These are phyloP conservation scores for Hygrophila difformis DNA, from an alignment of 257 asterid genomes.

Conservation along the genomic window DNA sequence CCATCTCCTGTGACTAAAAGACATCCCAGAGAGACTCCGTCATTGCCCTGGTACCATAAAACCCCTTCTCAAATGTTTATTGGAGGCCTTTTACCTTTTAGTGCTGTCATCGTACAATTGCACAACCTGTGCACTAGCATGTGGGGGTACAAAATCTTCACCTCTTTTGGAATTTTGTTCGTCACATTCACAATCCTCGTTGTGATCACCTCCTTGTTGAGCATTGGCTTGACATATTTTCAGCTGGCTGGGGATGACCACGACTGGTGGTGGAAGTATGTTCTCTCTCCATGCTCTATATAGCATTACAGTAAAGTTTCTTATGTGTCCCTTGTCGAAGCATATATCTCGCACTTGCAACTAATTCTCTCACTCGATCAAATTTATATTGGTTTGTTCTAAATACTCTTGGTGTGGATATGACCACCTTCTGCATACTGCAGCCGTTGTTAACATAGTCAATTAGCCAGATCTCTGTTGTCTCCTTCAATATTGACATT, in stretches of 20 bases:
- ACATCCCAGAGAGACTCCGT: slow-evolving; percentile 45
- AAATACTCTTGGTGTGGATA: not conserved
- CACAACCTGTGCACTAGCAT: slow-evolving; percentile 61
- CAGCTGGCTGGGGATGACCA: slow-evolving; percentile 73
- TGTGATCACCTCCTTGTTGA: slow-evolving; percentile 44
- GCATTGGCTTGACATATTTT: slow-evolving; percentile 66
- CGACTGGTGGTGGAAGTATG: slow-evolving; percentile 91
- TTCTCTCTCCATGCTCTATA: slow-evolving; percentile 8
- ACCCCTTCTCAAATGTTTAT: slow-evolving; percentile 67
- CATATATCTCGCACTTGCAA: too few species aligned
- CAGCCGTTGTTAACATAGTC: too few species aligned
- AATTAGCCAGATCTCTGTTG: too few species aligned
- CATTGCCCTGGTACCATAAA: slow-evolving; percentile 53
- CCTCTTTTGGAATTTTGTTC: slow-evolving; percentile 40
- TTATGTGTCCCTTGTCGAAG: too few species aligned
- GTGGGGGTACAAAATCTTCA: slow-evolving; percentile 77
- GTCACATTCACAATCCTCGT: slow-evolving; percentile 45
- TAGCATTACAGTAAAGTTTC: not conserved
- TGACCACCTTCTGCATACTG: too few species aligned
- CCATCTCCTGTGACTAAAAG: slow-evolving; percentile 42
- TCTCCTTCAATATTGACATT: too few species aligned
- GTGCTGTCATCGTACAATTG: slow-evolving; percentile 66
- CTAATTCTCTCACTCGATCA: too few species aligned
- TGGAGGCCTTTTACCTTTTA: slow-evolving; percentile 75
- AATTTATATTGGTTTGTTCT: not conserved